Conservation (phyloP, 331 rosid genomes). For the Acacia pycnantha region DNA sequence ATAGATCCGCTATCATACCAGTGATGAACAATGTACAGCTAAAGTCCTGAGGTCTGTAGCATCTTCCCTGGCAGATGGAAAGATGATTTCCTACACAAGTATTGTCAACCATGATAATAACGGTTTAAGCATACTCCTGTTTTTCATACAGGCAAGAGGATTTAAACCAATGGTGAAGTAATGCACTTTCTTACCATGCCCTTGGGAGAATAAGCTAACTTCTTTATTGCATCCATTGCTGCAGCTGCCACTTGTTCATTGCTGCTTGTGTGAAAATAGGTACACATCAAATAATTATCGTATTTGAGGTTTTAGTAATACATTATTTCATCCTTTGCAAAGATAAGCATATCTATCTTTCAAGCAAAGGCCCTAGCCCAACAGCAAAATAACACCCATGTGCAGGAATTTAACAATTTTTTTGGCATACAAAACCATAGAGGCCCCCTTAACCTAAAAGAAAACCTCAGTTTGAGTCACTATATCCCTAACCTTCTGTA, state of each 20-base stretch:
- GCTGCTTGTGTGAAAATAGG: slow-evolving; percentile 38
- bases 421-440: neutral
- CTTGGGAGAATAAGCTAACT: slow-evolving; percentile 62
- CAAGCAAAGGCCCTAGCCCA: neutral
- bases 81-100: slow-evolving; percentile 62
- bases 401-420: neutral
- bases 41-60: slow-evolving; percentile 65
- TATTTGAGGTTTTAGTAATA: neutral
- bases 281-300: slow-evolving; percentile 6
- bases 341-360: neutral
- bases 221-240: slow-evolving; percentile 67
- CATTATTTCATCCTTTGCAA: neutral
- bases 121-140: slow-evolving; percentile 7
- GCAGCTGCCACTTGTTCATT: slow-evolving; percentile 73
- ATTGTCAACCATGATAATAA: slow-evolving; percentile 14
- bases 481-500: neutral
- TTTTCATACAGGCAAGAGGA: slow-evolving; percentile 18
- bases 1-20: slow-evolving; percentile 54
- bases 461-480: neutral
- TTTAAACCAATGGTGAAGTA: slow-evolving; percentile 9
- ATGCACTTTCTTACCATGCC: slow-evolving; percentile 63
- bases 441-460: neutral
- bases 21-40: slow-evolving; percentile 61
- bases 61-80: slow-evolving; percentile 57
- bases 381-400: neutral